Conservation (phyloP, 2,329 filamentous ascomycete genomes). For the Penicillium sp. region DNA sequence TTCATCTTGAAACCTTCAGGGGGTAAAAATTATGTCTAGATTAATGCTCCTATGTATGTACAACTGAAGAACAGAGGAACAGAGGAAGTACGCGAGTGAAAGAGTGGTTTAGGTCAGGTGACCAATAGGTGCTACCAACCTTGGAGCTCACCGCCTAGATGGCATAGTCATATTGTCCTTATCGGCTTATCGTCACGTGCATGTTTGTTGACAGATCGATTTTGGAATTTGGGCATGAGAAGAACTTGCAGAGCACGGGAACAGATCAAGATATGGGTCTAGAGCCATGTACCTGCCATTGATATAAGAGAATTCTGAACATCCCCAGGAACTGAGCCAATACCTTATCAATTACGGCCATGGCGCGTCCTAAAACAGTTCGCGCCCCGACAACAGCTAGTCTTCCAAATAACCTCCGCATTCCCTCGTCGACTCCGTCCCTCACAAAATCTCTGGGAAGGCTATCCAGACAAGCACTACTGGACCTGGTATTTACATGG, state of each 20-base stretch:
- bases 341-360: constrained; percentile 7
- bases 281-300: background rate
- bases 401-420: constrained; percentile 67
- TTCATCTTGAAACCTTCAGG: too few relatives aligned
- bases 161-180: background rate
- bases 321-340: too few relatives aligned
- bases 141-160: background rate
- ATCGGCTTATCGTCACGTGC: constrained; percentile 6
- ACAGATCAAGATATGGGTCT: background rate
- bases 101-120: too few relatives aligned
- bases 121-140: too few relatives aligned
- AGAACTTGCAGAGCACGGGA: background rate
- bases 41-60: too few relatives aligned
- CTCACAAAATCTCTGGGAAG: constrained; percentile 66
- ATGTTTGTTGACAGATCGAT: constrained; percentile 2
- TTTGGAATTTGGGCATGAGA: background rate
- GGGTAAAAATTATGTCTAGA: too few relatives aligned
- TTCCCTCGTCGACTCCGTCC: constrained; percentile 63
- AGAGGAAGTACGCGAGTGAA: too few relatives aligned
- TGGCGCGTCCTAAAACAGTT: constrained; percentile 35
- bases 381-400: constrained; percentile 67
- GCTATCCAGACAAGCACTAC: constrained; percentile 68
- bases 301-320: background rate
- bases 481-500: constrained; percentile 74
- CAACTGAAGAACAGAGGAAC: too few relatives aligned